Conservation (phyloP, 768 basidiomycete genomes). For the Mycena rebaudengoi region DNA sequence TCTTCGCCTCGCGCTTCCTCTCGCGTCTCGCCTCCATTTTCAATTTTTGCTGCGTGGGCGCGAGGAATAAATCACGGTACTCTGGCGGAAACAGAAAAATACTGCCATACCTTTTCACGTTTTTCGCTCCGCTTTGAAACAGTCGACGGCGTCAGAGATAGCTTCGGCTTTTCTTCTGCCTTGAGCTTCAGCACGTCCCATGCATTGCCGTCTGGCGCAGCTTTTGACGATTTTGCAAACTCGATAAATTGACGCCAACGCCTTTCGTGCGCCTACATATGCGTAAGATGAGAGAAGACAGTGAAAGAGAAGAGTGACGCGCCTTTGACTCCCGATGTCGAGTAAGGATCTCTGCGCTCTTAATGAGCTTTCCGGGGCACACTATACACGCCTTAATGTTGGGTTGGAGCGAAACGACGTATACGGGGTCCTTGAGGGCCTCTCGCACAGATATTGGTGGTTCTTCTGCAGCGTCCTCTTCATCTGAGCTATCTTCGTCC, state of each 20-base stretch:
- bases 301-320: conserved; percentile 46
- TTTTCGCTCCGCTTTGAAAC: conserved; percentile 70
- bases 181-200: conserved; percentile 49
- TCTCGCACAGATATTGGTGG: conserved; percentile 62
- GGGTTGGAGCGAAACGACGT: conserved; percentile 62
- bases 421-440: conserved; percentile 71
- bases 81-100: not conserved
- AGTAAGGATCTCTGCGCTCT: conserved; percentile 61
- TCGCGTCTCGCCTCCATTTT: conserved; percentile 57
- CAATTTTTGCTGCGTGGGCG: conserved; percentile 48
- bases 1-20: conserved; percentile 53
- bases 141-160: conserved; percentile 27
- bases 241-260: conserved; percentile 51
- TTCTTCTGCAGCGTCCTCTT: conserved; percentile 41
- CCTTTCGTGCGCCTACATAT: conserved; percentile 67
- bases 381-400: conserved; percentile 67
- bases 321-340: conserved; percentile 71
- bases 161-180: conserved; percentile 37
- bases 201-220: conserved; percentile 54
- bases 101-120: conserved; percentile 52
- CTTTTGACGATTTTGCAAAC: conserved; percentile 52
- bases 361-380: conserved; percentile 79
- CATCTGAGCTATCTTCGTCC: conserved; percentile 36
- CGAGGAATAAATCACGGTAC: not conserved
- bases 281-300: not conserved